Evolutionary conservation across 2,329 filamentous ascomycete species (phyloP).

Genomic region (Neonectria magnoliae): DNA sequence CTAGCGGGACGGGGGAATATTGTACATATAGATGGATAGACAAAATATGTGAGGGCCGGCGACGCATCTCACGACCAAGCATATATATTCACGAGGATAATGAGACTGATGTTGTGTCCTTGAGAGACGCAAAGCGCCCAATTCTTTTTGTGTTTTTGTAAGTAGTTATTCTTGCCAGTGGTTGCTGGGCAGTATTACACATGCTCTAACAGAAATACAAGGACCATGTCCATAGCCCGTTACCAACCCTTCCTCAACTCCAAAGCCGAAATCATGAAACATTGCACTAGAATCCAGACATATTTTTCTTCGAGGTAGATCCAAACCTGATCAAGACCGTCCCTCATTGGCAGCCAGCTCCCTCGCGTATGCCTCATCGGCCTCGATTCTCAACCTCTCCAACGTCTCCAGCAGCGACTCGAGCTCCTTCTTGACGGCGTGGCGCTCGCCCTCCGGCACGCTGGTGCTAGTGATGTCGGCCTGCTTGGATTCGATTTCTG

Average conservation of each 20-base stretch:
- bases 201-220: not conserved
- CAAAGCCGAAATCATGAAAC: not conserved
- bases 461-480: constrained; percentile 39
- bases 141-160: not conserved
- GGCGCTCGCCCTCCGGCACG: constrained; percentile 36
- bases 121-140: not conserved
- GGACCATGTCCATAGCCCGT: not conserved
- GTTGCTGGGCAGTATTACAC: not conserved
- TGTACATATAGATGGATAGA: constrained; percentile 42
- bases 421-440: constrained; percentile 48
- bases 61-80: constrained; percentile 28
- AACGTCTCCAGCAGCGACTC: constrained; percentile 52
- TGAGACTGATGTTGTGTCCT: constrained; percentile 13
- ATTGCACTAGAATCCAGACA: not conserved
- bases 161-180: not conserved
- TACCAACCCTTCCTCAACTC: constrained; percentile 5
- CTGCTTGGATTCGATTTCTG: constrained; percentile 46
- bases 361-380: constrained; percentile 59
- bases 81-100: constrained; percentile 23
- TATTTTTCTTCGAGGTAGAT: not conserved
- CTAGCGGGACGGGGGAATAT: constrained; percentile 1
- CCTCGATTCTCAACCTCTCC: constrained; percentile 53
- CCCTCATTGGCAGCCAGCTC: constrained; percentile 47
- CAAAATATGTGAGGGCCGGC: constrained; percentile 29
- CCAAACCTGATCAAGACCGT: not conserved